Percentiles rank a stretch among this genome's conserved stretches.
These are phyloP conservation scores for Arthrobotrys megalospora DNA, from an alignment of 2,329 filamentous ascomycete genomes.

Conservation along the genomic window DNA sequence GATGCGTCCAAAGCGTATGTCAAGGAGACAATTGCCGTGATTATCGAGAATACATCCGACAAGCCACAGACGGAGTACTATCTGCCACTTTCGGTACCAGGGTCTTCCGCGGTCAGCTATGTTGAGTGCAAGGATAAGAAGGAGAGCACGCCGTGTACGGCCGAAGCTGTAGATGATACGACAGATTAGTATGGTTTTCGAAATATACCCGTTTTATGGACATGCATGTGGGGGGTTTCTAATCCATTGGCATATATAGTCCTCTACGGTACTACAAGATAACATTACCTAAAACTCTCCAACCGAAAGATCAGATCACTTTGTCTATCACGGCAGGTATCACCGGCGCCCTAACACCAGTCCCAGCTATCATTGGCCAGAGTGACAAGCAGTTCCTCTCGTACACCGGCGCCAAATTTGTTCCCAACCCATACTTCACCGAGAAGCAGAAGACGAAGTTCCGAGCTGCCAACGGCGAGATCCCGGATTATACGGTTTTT, in stretches of 20 bases:
- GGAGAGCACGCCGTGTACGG: conserved; percentile 71
- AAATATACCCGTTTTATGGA: not conserved
- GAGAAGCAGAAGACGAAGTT: conserved; percentile 97
- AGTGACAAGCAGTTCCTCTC: conserved; percentile 87
- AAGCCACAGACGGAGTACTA: conserved; percentile 91
- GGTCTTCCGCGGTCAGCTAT: conserved; percentile 83
- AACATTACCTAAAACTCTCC: conserved; percentile 78
- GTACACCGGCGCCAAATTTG: conserved; percentile 88
- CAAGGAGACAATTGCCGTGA: conserved; percentile 91
- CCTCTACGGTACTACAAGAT: conserved; percentile 66
- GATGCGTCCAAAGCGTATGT: conserved; percentile 94
- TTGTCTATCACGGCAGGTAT: conserved; percentile 88
- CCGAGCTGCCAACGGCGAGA: conserved; percentile 83
- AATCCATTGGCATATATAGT: conserved; percentile 43
- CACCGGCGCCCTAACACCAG: conserved; percentile 82
- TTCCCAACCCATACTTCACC: conserved; percentile 85
- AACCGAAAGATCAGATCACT: conserved; percentile 83
- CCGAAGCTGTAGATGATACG: conserved; percentile 49
- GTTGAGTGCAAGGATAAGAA: conserved; percentile 96
- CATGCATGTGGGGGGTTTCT: conserved; percentile 11
- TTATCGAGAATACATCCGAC: conserved; percentile 87
- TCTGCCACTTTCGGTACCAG: conserved; percentile 83
- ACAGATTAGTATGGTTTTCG: conserved; percentile 47
- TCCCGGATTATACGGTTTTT: conserved; percentile 88
- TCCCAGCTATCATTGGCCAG: conserved; percentile 87